Percentiles rank a stretch among this genome's conserved stretches.
phyloP scores from a whole-genome alignment of 805 yeast genomes.

The Clavispora carvajalis region DNA sequence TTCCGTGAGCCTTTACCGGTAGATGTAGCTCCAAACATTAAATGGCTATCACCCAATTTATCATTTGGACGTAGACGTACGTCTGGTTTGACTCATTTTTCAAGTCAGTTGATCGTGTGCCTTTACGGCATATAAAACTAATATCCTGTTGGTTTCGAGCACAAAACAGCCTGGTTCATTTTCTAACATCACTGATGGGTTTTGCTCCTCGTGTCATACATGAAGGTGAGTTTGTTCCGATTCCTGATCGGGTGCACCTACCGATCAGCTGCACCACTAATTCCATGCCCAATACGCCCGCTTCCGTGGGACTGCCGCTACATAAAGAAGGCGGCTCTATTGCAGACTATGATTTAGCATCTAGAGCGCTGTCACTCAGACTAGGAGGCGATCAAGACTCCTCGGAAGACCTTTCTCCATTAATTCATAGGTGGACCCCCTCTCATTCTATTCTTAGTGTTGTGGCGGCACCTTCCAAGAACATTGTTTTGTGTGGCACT shows the following conservation, averaged over 20 bases:
- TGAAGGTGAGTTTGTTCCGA: conserved; percentile 29
- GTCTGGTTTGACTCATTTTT: no score
- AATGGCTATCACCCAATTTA: no score
- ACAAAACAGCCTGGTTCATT: not conserved
- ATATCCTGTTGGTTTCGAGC: not conserved
- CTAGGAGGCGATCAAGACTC: conserved; percentile 2
- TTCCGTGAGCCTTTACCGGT: no score
- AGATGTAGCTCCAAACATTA: no score
- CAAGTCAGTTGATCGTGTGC: not conserved
- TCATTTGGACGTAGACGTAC: no score
- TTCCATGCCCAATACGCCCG: conserved; percentile 17
- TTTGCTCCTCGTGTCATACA: conserved; percentile 22
- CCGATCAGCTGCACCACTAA: conserved; percentile 24
- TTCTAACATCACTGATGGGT: conserved; percentile 5
- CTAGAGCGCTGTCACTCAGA: conserved; percentile 4
- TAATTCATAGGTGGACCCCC: conserved; percentile 69
- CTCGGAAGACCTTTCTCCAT: conserved; percentile 11
- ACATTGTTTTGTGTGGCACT: conserved; percentile 79
- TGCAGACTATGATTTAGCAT: not conserved
- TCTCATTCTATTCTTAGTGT: conserved; percentile 69
- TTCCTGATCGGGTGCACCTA: conserved; percentile 21
- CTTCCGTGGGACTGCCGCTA: conserved; percentile 18
- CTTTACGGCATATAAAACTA: not conserved
- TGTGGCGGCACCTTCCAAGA: conserved; percentile 52
- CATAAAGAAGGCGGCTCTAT: not conserved